Evolutionary conservation across 306 rosid species (phyloP), one percentile per base, ranked within the genome.

Genomic region (Dalbergia cultrata): DNA sequence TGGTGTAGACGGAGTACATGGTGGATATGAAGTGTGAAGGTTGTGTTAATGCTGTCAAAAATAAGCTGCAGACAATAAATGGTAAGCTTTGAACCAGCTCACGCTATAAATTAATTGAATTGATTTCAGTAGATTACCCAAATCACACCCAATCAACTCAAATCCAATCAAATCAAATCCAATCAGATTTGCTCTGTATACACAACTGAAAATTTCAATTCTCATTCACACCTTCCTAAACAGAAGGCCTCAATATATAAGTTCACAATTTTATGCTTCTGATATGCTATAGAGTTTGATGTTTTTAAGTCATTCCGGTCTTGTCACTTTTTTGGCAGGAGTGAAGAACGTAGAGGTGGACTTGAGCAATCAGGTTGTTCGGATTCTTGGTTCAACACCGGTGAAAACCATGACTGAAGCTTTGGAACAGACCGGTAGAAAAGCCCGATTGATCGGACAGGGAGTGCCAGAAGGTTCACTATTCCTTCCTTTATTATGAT

Each of bases 11-110:
- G 13, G 98, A 93, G 81, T 95, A 83, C 83, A 93, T 93, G 98
- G 98, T 95, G 82, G 97, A 95, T 89, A 93, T 95, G 99, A 91
- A 69, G 62, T 95, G 98, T 53, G 97, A 89, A 80, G 96, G 96
- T 43, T 95, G 98, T 80, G 98, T 91, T 78, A 89, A 85, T 66
- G 83, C 97, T 21, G 99, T 95, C 60, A 93, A 90, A 90, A 86
- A 75, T 67, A 95, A 95, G 86, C 77, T 95, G 79, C 85, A 90
- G 82, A 81, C 84, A 5, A 53, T 91, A 7, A 45, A 85, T n/a
- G 98, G 99, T 95, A 85, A 7, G 85, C 67, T 21, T 69, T 37
- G 61, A 9, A 31, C 13, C 11, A 8, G 65, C 47, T 56, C 58
- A 7, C 18, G 14, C 19, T 9, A 33, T 43, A 53, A 31, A 62